Percentiles rank a stretch among this genome's conserved stretches.
These are phyloP conservation scores for Lachancea lanzarotensis DNA, from an alignment of 805 yeast genomes.

Conservation along the genomic window DNA sequence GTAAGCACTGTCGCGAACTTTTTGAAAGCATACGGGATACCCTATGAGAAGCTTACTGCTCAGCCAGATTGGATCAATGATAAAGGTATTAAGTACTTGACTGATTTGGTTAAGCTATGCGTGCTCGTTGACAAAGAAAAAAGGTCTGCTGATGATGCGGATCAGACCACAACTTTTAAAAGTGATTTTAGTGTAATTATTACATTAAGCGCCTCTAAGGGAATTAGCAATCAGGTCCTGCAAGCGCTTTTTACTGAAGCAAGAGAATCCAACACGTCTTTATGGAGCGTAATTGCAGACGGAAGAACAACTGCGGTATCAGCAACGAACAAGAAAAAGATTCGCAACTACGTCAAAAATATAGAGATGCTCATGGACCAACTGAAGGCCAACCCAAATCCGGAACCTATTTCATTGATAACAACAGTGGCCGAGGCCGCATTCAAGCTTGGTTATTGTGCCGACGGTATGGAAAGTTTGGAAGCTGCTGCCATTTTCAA, in stretches of 20 bases:
- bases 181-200: slow-evolving; percentile 27
- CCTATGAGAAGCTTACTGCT: slow-evolving; percentile 38
- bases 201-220: slow-evolving; percentile 21
- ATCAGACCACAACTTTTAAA: slow-evolving; percentile 8
- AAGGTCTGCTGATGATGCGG: background rate
- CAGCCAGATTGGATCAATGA: slow-evolving; percentile 47
- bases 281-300: slow-evolving; percentile 23
- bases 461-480: slow-evolving; percentile 14
- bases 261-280: slow-evolving; percentile 10
- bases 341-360: slow-evolving; percentile 25
- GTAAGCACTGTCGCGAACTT: slow-evolving; percentile 35
- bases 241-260: slow-evolving; percentile 19
- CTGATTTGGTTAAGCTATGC: slow-evolving; percentile 43
- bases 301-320: slow-evolving; percentile 14
- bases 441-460: slow-evolving; percentile 29
- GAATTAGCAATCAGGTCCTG: slow-evolving; percentile 21
- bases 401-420: slow-evolving; percentile 36
- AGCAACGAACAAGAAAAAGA: slow-evolving; percentile 18
- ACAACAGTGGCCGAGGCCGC: slow-evolving; percentile 31
- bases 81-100: slow-evolving; percentile 33
- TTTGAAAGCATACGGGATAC: slow-evolving; percentile 39
- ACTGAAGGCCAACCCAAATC: background rate
- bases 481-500: slow-evolving; percentile 26
- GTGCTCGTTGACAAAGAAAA: slow-evolving; percentile 12
- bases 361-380: slow-evolving; percentile 16